Evolutionary conservation across 257 asterid genomes (phyloP), one percentile per base, ranked within the genome.

Genomic region (Gentiana macrophylla): DNA sequence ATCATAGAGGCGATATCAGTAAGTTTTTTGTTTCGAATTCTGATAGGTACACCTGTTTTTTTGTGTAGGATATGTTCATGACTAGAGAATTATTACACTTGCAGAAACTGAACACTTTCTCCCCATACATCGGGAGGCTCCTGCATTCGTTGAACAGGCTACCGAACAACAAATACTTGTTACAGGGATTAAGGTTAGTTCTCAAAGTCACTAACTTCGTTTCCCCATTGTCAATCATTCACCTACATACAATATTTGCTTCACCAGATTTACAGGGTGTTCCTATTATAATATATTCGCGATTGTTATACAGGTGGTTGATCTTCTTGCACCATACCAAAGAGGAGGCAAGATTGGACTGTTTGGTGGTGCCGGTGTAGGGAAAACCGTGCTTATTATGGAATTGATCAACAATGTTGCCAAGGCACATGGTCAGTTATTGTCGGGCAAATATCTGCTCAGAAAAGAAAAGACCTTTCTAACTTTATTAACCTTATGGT

Each of bases 291-390:
- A 57, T 51, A 8, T 24, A 24, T 24, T 24, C 24, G 24, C 24
- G 24, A 24, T 24, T 24, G 24, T 24, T 24, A 24, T 32, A 32
- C 69, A 88, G 97, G 97, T 85, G 9, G 97, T 88, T 24, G 97
- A 88, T 71, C 88, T 88, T 64, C 95, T 88, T 67, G 97, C 97
- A 12, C 97, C 97, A 13, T 88, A 88, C 83, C 97, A 88, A 79
- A 88, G 86, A 74, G 97, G 97, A 73, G 97, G 97, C 38, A 88
- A 88, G 77, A 88, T 88, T 77, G 97, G 97, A 45, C 80, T 88
- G 13, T 88, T 88, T 72, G 97, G 97, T 60, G 97, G 97, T 75
- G 97, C 97, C 65, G 97, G 97, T 55, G 97, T 88, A 0, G 97
- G 97, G 34, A 85, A 88, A 72, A 88, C 97, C 2, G 95, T 88